phyloP scores from a whole-genome alignment of 352 stramenopile species.

The Phytophthora vignae region DNA sequence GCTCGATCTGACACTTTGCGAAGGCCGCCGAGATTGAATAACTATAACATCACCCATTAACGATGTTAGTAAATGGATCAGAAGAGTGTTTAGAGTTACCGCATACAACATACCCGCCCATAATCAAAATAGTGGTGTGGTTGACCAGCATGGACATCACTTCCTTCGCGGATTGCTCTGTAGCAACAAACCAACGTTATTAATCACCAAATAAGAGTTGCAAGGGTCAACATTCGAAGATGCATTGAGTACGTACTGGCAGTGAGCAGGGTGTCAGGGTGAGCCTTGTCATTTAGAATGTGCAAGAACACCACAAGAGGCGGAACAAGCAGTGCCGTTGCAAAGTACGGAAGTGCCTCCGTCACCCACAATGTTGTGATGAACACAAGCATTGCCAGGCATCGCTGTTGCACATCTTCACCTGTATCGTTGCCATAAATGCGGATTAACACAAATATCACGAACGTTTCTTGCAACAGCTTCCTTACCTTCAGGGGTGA shows the following conservation, averaged over 20 bases:
- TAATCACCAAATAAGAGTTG: background rate
- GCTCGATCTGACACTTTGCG: constrained; percentile 92
- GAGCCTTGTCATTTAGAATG: constrained; percentile 89
- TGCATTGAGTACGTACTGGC: constrained; percentile 58
- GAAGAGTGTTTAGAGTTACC: background rate
- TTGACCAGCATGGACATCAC: constrained; percentile 92
- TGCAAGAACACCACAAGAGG: constrained; percentile 89
- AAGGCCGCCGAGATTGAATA: constrained; percentile 92
- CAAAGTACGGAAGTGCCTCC: constrained; percentile 92
- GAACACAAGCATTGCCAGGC: constrained; percentile 91
- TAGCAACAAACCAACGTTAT: background rate
- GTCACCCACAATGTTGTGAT: constrained; percentile 92
- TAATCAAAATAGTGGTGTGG: constrained; percentile 94
- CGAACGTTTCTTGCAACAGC: background rate
- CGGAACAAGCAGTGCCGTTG: constrained; percentile 90
- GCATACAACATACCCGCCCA: constrained; percentile 77
- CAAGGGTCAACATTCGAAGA: background rate
- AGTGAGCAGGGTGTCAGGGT: constrained; percentile 72
- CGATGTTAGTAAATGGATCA: constrained; percentile 5
- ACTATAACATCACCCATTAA: constrained; percentile 22
- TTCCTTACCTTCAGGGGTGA: constrained; percentile 75
- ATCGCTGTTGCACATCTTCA: constrained; percentile 85
- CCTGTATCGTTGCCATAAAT: constrained; percentile 33
- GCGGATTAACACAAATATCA: background rate
- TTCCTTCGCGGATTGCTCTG: constrained; percentile 86